A percentile compares a stretch with the other conserved stretches of the same genome.
Conservation (phyloP, 805 yeast species). For the Candida dendrica region DNA sequence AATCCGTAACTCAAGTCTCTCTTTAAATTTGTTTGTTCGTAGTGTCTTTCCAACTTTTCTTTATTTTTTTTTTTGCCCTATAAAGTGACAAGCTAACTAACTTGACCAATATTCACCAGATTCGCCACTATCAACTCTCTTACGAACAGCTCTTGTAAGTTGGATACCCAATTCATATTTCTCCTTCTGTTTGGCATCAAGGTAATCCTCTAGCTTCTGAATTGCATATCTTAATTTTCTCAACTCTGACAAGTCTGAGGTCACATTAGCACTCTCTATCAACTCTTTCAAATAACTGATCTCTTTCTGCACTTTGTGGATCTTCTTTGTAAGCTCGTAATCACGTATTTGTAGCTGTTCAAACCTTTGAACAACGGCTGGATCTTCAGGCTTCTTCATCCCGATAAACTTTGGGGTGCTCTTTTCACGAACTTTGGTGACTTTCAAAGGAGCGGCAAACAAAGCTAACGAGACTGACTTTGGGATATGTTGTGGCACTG, state of each 20-base stretch:
- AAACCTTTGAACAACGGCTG: conserved; percentile 10
- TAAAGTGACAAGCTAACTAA: not conserved
- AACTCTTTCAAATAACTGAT: conserved; percentile 28
- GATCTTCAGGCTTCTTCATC: conserved; percentile 12
- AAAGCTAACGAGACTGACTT: conserved; percentile 22
- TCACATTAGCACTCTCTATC: conserved; percentile 27
- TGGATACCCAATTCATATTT: conserved; percentile 35
- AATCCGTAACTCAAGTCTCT: too few relatives aligned
- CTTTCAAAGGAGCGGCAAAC: conserved; percentile 16
- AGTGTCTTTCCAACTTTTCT: not conserved
- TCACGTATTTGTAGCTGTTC: conserved; percentile 24
- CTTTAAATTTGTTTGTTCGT: too few relatives aligned
- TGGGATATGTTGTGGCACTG: conserved; percentile 10
- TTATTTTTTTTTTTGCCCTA: too few relatives aligned
- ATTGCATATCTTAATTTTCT: conserved; percentile 30
- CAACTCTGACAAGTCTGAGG: conserved; percentile 28
- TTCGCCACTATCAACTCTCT: conserved; percentile 33
- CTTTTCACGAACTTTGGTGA: conserved; percentile 20
- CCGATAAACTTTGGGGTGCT: conserved; percentile 20
- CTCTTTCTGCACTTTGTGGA: conserved; percentile 29
- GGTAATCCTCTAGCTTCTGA: conserved; percentile 28
- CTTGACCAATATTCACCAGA: conserved; percentile 33
- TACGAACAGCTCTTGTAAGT: conserved; percentile 32
- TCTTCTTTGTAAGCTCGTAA: conserved; percentile 25
- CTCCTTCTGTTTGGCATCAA: conserved; percentile 34